These are phyloP conservation scores for Tardiomyces blankii DNA, from an alignment of 1,139 yeast species.

Conservation along the genomic window DNA sequence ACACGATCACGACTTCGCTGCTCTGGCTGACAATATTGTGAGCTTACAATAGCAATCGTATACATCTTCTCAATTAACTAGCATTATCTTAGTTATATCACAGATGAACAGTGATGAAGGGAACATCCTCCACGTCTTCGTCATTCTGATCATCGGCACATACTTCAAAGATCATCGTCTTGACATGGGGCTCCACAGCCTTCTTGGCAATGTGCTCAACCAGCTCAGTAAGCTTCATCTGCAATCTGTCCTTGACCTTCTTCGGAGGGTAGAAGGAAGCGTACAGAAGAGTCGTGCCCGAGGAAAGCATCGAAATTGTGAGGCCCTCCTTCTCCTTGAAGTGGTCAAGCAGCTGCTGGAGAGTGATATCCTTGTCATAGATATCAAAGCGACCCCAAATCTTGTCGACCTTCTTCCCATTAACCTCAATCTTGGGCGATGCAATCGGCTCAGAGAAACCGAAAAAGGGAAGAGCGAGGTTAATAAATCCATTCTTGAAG, in stretches of 20 bases:
- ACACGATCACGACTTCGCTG: constrained; percentile 70
- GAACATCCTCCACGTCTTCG: constrained; percentile 90
- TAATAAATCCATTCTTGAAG: constrained; percentile 88
- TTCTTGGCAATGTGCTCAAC: constrained; percentile 78
- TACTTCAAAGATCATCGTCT: constrained; percentile 73
- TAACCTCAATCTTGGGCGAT: constrained; percentile 73
- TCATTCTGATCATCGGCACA: constrained; percentile 89
- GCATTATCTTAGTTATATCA: background rate
- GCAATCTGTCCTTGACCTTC: constrained; percentile 70
- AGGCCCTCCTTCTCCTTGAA: constrained; percentile 77
- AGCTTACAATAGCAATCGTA: constrained; percentile 5
- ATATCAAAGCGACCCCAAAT: constrained; percentile 94
- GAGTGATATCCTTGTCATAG: constrained; percentile 56
- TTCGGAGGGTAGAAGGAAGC: constrained; percentile 93
- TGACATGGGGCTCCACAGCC: constrained; percentile 64
- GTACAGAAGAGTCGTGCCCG: constrained; percentile 79
- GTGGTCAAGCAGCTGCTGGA: constrained; percentile 62
- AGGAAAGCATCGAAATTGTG: constrained; percentile 82
- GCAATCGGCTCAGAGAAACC: constrained; percentile 95
- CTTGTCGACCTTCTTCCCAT: constrained; percentile 69
- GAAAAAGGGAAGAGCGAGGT: constrained; percentile 89
- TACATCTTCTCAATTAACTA: background rate
- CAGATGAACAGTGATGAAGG: constrained; percentile 37
- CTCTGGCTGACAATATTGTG: constrained; percentile 24
- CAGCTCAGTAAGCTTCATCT: constrained; percentile 56